Percentiles rank a stretch among this genome's conserved stretches.
Evolutionary conservation across 2,329 filamentous ascomycete genomes (phyloP).

Genomic region (Fusarium brachygibbosum): DNA sequence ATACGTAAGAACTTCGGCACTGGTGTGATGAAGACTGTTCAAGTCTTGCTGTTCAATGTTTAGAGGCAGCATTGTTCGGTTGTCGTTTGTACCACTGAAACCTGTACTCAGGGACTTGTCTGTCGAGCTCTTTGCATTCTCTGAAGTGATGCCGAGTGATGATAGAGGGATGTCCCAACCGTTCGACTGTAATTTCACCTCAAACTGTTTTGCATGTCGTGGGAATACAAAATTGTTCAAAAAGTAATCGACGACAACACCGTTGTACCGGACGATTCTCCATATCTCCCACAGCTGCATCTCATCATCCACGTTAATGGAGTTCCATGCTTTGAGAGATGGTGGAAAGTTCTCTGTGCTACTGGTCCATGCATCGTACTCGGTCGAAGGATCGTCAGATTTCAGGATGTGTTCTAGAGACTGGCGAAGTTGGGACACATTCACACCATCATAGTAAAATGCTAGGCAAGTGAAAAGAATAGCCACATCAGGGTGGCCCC

Average conservation of each 20-base stretch:
- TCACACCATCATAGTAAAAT: conserved; percentile 75
- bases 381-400: conserved; percentile 67
- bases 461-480: conserved; percentile 75
- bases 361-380: conserved; percentile 68
- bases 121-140: background rate
- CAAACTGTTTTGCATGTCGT: conserved; percentile 74
- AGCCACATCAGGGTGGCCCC: conserved; percentile 76
- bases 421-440: conserved; percentile 62
- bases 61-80: conserved; percentile 69
- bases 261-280: conserved; percentile 62
- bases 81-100: conserved; percentile 81
- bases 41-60: conserved; percentile 74
- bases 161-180: conserved; percentile 76
- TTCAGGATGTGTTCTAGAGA: conserved; percentile 65
- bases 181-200: conserved; percentile 72
- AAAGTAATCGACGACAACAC: conserved; percentile 70
- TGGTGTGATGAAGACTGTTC: conserved; percentile 68
- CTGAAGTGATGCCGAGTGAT: conserved; percentile 11
- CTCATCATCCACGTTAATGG: conserved; percentile 72
- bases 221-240: conserved; percentile 76
- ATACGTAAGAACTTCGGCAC: conserved; percentile 73
- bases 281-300: conserved; percentile 68
- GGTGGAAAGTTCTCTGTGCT: conserved; percentile 61
- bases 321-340: conserved; percentile 66
- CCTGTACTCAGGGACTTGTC: conserved; percentile 67